Percentiles rank a stretch among this genome's conserved stretches.
phyloP scores from a whole-genome alignment of 2,329 filamentous ascomycete species.

The Stachybotrys chlorohalonatus region DNA sequence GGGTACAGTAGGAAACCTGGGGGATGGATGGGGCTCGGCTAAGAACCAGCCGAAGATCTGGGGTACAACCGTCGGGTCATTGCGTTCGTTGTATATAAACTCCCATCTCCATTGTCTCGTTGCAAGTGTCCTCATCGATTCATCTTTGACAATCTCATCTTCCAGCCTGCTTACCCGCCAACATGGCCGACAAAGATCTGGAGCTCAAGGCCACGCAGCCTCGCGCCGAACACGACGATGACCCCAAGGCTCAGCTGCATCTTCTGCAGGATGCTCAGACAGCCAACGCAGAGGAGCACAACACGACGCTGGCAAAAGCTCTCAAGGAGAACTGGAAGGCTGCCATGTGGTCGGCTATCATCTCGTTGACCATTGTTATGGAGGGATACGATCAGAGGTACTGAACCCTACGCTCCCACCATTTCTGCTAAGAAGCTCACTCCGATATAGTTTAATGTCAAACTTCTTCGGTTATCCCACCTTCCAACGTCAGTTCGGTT shows the following conservation, averaged over 20 bases:
- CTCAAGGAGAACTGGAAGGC: conserved; percentile 9
- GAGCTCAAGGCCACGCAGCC: not conserved
- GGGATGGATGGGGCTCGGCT: not conserved
- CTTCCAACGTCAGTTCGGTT: conserved; percentile 11
- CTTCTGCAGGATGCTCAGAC: conserved; percentile 4
- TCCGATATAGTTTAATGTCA: conserved; percentile 3
- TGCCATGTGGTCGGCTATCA: conserved; percentile 11
- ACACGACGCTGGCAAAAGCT: conserved; percentile 5
- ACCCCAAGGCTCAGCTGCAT: conserved; percentile 5
- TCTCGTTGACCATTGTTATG: conserved; percentile 14
- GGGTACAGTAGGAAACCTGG: not conserved
- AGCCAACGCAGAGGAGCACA: conserved; percentile 6
- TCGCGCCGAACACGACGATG: conserved; percentile 2
- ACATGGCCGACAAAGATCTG: not conserved
- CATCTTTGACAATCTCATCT: not conserved
- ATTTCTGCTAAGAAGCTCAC: not conserved
- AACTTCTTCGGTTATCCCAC: conserved; percentile 14
- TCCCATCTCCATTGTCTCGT: not conserved
- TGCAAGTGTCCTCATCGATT: not conserved
- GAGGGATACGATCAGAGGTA: conserved; percentile 12
- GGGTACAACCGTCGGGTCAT: not conserved
- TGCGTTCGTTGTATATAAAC: not conserved
- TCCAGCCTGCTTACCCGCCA: not conserved
- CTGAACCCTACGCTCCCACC: not conserved
- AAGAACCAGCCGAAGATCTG: not conserved